Conservation (phyloP, 2,329 filamentous ascomycete genomes). For the Aureobasidium sp. region DNA sequence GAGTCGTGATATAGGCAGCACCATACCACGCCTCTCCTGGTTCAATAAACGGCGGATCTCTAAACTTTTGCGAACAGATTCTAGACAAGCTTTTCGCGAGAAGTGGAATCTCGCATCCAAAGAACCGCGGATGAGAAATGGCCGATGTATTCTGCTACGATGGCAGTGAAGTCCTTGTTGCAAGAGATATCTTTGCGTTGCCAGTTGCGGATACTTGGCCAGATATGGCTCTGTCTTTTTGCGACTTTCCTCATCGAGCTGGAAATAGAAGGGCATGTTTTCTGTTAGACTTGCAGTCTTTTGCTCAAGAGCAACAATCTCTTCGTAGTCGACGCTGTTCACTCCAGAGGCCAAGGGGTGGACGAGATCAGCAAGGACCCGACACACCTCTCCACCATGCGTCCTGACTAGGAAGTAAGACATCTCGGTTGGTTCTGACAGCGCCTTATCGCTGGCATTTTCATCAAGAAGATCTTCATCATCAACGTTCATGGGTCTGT, state of each 20-base stretch:
- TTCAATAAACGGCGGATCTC: conserved; percentile 13
- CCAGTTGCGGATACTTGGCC: not conserved
- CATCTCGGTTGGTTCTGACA: conserved; percentile 37
- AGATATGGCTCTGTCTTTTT: not conserved
- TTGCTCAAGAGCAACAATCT: conserved; percentile 19
- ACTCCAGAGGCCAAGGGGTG: not conserved
- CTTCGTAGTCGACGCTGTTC: conserved; percentile 18
- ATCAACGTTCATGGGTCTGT: conserved; percentile 36
- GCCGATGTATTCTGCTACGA: conserved; percentile 25
- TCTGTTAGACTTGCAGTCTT: conserved; percentile 19
- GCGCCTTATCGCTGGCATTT: conserved; percentile 23
- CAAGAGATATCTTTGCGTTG: conserved; percentile 17
- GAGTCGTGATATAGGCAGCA: not conserved
- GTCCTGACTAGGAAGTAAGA: conserved; percentile 40
- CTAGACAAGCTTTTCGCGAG: conserved; percentile 21
- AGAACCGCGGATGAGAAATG: conserved; percentile 23
- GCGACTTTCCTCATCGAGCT: conserved; percentile 11
- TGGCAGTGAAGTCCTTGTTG: conserved; percentile 21
- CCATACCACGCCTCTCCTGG: not conserved
- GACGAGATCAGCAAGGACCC: conserved; percentile 33
- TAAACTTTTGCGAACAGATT: conserved; percentile 21
- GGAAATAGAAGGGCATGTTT: conserved; percentile 19
- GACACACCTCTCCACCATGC: conserved; percentile 35
- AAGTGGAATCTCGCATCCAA: conserved; percentile 18
- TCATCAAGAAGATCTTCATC: conserved; percentile 32